Conservation (phyloP, 2,329 filamentous ascomycete genomes). For the Hymenoscyphus fraxineus region DNA sequence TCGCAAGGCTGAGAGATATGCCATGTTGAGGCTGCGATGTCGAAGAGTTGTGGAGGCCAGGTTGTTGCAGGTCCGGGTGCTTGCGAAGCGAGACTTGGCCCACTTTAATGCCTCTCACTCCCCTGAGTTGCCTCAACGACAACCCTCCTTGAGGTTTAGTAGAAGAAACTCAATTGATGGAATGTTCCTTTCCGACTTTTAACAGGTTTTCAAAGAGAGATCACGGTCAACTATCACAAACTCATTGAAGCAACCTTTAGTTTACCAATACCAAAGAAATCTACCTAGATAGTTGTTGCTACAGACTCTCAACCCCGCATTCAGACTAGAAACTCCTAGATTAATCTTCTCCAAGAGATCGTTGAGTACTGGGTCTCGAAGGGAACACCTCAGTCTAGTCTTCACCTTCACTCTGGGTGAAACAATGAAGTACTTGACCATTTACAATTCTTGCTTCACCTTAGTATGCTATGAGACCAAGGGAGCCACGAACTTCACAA, state of each 20-base stretch:
- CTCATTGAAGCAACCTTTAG: too few relatives aligned
- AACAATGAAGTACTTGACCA: background rate
- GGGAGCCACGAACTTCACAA: too few relatives aligned
- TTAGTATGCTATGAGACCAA: too few relatives aligned
- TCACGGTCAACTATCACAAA: too few relatives aligned
- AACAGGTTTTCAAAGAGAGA: too few relatives aligned
- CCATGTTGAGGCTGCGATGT: conserved; percentile 27
- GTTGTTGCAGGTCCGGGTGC: background rate
- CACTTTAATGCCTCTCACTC: background rate
- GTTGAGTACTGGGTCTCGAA: too few relatives aligned
- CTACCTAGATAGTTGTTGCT: too few relatives aligned
- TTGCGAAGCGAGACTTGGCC: background rate
- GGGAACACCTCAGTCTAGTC: background rate
- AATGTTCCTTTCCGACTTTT: too few relatives aligned
- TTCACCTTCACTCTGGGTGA: background rate
- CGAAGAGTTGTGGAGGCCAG: conserved; percentile 8
- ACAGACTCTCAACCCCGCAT: too few relatives aligned
- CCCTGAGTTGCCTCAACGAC: background rate
- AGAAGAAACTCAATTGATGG: background rate
- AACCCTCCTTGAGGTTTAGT: background rate
- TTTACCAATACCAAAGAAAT: too few relatives aligned
- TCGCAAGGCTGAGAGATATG: conserved; percentile 26
- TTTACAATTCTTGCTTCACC: background rate
- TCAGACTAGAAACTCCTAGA: too few relatives aligned
- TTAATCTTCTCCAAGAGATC: too few relatives aligned